Base-by-base conservation (phyloP, 2,329 filamentous ascomycete species). In the Botrytis byssoidea region DNA sequence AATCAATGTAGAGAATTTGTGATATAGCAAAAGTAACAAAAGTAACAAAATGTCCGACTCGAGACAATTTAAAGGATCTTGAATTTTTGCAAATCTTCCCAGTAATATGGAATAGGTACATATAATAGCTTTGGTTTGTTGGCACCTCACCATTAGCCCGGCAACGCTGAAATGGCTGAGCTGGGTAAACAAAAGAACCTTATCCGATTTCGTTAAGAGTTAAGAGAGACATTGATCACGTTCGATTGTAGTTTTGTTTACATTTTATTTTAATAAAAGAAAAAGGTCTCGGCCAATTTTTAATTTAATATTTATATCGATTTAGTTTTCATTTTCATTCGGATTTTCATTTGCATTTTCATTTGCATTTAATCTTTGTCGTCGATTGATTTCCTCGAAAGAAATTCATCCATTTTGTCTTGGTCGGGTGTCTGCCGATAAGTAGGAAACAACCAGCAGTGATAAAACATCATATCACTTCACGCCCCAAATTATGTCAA, bases 401-500 rank as follows among this genome's bases (percentile, higher is more conserved):
- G 48, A 55, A 37, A 37, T 37, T 7, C 12, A 14, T n/a, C 5
- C 25, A 55, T n/a, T 55, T 55, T 16, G 48, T n/a, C n/a, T 55
- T 14, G 48, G 48, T 3, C n/a, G 48, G 48, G 48, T 55, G 12
- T 40, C 42, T 16, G 16, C 48, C 25, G 48, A 55, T 55, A 55
- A 29, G n/a, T 29, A 57, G 51, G 51, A 57, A 29, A 29, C 51
- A 29, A 57, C n/a, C 51, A 29, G 16, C 51, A 8, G n/a, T 4
- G 51, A 29, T 57, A 29, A 29, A 57, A 29, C 29, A 57, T 57
- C 51, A 57, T 16, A 20, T 29, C 65, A 57, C n/a, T 14, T 29
- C 65, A 55, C 44, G 18, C 9, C 48, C 51, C 70, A 14, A 51
- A 73, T 70, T 67, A 57, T 60, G 32, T 60, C 46, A 86, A 93